Evolutionary conservation across 306 rosid genomes (phyloP), one percentile per base, ranked within the genome.

Genomic region (Hippophae tibetana): DNA sequence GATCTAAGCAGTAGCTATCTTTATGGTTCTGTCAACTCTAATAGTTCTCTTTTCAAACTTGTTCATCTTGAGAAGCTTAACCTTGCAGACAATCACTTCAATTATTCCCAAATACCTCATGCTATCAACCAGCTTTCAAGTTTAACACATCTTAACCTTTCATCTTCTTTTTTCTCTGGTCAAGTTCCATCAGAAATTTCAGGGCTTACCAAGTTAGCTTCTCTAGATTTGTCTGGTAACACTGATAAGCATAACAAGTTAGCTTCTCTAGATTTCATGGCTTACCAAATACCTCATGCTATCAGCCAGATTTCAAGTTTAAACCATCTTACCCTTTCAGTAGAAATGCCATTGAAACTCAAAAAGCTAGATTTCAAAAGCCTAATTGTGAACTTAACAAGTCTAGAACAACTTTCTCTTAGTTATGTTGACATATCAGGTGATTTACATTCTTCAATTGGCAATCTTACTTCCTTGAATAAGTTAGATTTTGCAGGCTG

Each of bases 1-100:
- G 40, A 23, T 52, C 53, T 67, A 1, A 43, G 57, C 3, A 67
- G 71, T 13, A 67, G 54, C 14, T 58, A 58, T 50, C 64, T 67
- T 23, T 13, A 11, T 11, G 59, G 60, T 5, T 58, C 54, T 7
- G 42, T 67, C 52, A 51, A 25, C 64, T 42, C 64, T 31, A 43
- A 6, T 8, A 58, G 23, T n/a, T 12, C 31, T 31, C 59, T 58
- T 7, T 58, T 58, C 51, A 6, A 40, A 5, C 60, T 67, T n/a
- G 10, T 27, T 8, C 48, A 43, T 42, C 64, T 67, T 9, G 12
- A 13, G 56, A 43, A 42, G 1, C 49, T 67, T 1, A 58, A 49
- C 48, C 64, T 67, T n/a, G 42, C 64, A 3, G 0, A 26, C 6
- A 67, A 58, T 50, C 3, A 57, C 11, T 66, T 66, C 53, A 50